phyloP scores from a whole-genome alignment of 208 protist genomes.

The Trypanosoma melophagium region DNA sequence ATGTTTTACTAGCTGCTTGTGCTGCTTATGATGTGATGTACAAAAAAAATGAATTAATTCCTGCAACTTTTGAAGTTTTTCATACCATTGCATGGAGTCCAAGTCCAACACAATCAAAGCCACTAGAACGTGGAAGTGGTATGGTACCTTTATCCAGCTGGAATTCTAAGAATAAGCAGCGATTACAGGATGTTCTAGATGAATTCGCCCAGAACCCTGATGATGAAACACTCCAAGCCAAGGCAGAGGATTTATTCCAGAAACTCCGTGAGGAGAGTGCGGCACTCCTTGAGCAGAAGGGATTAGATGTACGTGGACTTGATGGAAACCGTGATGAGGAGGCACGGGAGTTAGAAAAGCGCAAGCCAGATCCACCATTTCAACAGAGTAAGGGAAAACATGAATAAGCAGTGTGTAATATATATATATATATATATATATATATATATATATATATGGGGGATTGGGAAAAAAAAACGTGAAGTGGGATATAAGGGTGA shows the following conservation, averaged over 20 bases:
- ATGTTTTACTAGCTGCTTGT: slow-evolving; percentile 73
- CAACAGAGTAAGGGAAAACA: slow-evolving; percentile 27
- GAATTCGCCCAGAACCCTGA: slow-evolving; percentile 84
- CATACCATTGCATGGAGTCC: slow-evolving; percentile 90
- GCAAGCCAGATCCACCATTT: slow-evolving; percentile 80
- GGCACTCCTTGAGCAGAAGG: slow-evolving; percentile 59
- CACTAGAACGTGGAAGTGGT: slow-evolving; percentile 77
- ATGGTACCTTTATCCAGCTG: slow-evolving; percentile 68
- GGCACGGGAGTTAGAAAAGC: slow-evolving; percentile 37
- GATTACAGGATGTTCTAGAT: slow-evolving; percentile 74
- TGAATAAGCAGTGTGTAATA: neutral
- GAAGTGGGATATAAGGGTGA: no score
- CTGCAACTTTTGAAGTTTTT: slow-evolving; percentile 91
- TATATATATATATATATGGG: neutral
- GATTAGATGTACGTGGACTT: slow-evolving; percentile 53
- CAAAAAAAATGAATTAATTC: slow-evolving; percentile 78
- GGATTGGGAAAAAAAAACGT: neutral
- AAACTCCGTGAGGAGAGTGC: slow-evolving; percentile 72
- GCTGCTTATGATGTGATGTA: slow-evolving; percentile 88
- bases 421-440: slow-evolving; percentile 1
- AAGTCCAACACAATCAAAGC: slow-evolving; percentile 79
- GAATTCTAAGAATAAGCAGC: slow-evolving; percentile 71
- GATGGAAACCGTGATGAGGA: slow-evolving; percentile 62
- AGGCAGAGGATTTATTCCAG: slow-evolving; percentile 76
- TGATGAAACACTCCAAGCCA: slow-evolving; percentile 54